Conservation (phyloP, 495 filamentous ascomycete species). For the Annulohypoxylon moriforme region DNA sequence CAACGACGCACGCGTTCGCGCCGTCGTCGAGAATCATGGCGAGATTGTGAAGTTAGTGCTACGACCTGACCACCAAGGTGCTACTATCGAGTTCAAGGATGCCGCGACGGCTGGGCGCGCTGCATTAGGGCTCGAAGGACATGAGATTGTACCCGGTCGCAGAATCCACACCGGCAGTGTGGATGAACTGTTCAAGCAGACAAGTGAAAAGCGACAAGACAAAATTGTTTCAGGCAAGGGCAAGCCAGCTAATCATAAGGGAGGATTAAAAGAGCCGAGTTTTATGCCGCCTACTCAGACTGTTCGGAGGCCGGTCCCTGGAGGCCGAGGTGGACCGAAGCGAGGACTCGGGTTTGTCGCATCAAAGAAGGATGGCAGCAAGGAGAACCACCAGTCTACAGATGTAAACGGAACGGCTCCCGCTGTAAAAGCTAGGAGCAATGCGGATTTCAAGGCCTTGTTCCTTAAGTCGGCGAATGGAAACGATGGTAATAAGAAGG, state of each 20-base stretch:
- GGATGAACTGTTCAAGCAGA: conserved; percentile 72
- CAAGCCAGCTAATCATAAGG: conserved; percentile 51
- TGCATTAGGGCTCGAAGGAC: conserved; percentile 74
- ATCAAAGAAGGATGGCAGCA: conserved; percentile 50
- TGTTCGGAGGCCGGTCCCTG: conserved; percentile 68
- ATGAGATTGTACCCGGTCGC: conserved; percentile 72
- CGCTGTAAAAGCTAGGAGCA: conserved; percentile 70
- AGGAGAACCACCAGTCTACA: conserved; percentile 33
- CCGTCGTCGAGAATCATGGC: conserved; percentile 71
- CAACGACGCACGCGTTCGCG: conserved; percentile 75
- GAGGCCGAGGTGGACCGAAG: conserved; percentile 65
- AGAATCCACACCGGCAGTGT: conserved; percentile 75
- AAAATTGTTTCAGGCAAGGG: conserved; percentile 60
- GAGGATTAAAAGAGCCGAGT: conserved; percentile 47
- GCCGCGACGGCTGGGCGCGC: conserved; percentile 79
- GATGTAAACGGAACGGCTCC: conserved; percentile 37
- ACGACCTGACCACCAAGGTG: conserved; percentile 84
- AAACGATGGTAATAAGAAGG: conserved; percentile 2
- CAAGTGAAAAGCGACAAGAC: conserved; percentile 64
- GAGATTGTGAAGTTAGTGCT: conserved; percentile 72
- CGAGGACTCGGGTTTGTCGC: conserved; percentile 61
- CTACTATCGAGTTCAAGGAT: conserved; percentile 83
- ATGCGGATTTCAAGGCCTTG: conserved; percentile 89
- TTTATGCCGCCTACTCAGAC: conserved; percentile 64
- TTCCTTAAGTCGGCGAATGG: conserved; percentile 58